These are phyloP conservation scores for Funneliformis geosporum DNA, from an alignment of 192 early-diverging fungal species.

Conservation along the genomic window DNA sequence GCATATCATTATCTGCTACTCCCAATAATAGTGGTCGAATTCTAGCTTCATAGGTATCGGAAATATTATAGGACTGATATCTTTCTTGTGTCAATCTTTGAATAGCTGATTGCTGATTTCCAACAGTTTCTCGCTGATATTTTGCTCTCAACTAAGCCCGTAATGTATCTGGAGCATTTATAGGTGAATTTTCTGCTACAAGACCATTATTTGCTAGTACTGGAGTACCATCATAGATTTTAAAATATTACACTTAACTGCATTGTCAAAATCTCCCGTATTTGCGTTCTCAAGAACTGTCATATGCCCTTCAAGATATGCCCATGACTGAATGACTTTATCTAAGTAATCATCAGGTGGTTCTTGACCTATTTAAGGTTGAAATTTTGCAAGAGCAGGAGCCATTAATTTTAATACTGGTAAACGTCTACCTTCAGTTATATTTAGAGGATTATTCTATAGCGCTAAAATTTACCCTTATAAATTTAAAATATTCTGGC, in stretches of 20 bases:
- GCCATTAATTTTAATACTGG: neutral
- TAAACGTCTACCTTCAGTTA: neutral
- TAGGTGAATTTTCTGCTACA: neutral
- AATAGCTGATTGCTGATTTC: neutral
- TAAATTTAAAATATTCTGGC: too few species aligned
- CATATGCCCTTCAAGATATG: neutral
- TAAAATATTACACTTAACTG: slow-evolving; percentile 17
- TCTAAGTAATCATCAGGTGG: too few species aligned
- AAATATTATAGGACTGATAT: slow-evolving; percentile 5
- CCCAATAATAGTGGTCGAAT: too few species aligned
- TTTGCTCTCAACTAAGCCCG: neutral
- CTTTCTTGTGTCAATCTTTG: slow-evolving; percentile 10
- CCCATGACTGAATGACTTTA: too few species aligned
- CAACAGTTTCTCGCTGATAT: too few species aligned
- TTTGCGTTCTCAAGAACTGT: slow-evolving; percentile 12
- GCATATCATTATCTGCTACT: too few species aligned
- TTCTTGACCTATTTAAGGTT: too few species aligned
- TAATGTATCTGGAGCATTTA: slow-evolving; percentile 10
- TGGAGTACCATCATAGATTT: slow-evolving; percentile 21
- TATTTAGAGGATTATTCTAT: too few species aligned
- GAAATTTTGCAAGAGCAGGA: too few species aligned
- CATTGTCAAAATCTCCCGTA: slow-evolving; percentile 14
- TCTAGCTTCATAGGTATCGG: slow-evolving; percentile 3
- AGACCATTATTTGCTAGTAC: neutral
- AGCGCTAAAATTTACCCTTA: too few species aligned